A percentile compares a stretch with the other conserved stretches of the same genome.
Conservation (phyloP, 2,329 filamentous ascomycete genomes). For the Verticillium albo-atrum region DNA sequence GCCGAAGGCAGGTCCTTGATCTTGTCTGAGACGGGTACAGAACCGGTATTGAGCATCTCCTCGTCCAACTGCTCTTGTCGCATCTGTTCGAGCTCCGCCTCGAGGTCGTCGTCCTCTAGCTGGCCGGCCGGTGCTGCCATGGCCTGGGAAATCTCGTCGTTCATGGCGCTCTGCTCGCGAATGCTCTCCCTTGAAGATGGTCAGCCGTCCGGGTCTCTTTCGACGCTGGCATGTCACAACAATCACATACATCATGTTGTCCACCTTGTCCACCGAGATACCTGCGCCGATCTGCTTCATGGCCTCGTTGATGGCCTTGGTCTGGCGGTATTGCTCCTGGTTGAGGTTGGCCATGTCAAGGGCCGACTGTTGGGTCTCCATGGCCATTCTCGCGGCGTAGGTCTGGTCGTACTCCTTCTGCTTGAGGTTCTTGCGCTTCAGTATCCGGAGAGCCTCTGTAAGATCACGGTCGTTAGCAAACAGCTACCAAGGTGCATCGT, state of each 20-base stretch:
- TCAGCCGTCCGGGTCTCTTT: neutral
- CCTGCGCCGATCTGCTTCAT: constrained; percentile 93
- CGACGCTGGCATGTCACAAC: neutral
- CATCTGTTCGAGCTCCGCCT: constrained; percentile 77
- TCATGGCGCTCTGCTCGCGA: constrained; percentile 86
- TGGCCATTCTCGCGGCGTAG: constrained; percentile 78
- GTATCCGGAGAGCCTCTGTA: constrained; percentile 65
- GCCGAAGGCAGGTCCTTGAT: constrained; percentile 73
- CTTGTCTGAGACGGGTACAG: constrained; percentile 74
- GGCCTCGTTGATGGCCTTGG: constrained; percentile 84
- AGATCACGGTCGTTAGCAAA: neutral
- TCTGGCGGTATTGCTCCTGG: constrained; percentile 88
- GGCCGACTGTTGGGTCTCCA: constrained; percentile 92
- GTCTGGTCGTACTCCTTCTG: constrained; percentile 92
- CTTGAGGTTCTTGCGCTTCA: constrained; percentile 91
- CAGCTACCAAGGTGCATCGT: neutral
- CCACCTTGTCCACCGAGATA: constrained; percentile 90
- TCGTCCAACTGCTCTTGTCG: constrained; percentile 93
- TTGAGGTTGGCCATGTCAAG: constrained; percentile 99
- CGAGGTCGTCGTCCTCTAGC: constrained; percentile 74
- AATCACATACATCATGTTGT: constrained; percentile 78
- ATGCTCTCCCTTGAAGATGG: constrained; percentile 68
- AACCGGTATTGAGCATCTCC: constrained; percentile 86
- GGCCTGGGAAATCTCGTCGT: constrained; percentile 84
- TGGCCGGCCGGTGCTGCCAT: constrained; percentile 70